Evolutionary conservation across 495 filamentous ascomycete genomes (phyloP).

Genomic region (Trichoderma reesei): DNA sequence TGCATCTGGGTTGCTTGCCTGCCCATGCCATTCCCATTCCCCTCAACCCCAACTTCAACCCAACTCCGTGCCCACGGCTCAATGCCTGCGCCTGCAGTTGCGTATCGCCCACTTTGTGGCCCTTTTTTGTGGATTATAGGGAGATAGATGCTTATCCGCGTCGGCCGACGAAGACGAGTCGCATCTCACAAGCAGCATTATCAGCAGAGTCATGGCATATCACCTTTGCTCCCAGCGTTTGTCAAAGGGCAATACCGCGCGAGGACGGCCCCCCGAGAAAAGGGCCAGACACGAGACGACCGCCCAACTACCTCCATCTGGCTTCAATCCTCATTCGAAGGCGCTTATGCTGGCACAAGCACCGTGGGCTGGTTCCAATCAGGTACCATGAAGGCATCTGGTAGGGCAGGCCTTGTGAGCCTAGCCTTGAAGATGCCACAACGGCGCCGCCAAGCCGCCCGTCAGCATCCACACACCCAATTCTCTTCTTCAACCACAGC

Average conservation of each 20-base stretch:
- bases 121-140: too few relatives aligned
- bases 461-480: background rate
- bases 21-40: background rate
- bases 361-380: background rate
- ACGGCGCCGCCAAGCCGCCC: slow-evolving; percentile 3
- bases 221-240: background rate
- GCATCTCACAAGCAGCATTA: too few relatives aligned
- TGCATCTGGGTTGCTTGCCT: background rate
- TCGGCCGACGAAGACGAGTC: too few relatives aligned
- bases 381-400: background rate
- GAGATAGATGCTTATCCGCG: too few relatives aligned
- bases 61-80: background rate
- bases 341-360: background rate
- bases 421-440: slow-evolving; percentile 4
- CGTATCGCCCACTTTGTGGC: background rate
- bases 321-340: background rate
- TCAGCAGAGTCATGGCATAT: too few relatives aligned
- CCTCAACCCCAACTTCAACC: background rate
- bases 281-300: too few relatives aligned
- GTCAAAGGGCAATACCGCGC: too few relatives aligned
- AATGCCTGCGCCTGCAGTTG: background rate
- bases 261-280: too few relatives aligned
- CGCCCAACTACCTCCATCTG: background rate
- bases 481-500: background rate
- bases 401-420: slow-evolving; percentile 3